Evolutionary conservation across 768 basidiomycete genomes (phyloP).

Genomic region (Asterophora parasitica): DNA sequence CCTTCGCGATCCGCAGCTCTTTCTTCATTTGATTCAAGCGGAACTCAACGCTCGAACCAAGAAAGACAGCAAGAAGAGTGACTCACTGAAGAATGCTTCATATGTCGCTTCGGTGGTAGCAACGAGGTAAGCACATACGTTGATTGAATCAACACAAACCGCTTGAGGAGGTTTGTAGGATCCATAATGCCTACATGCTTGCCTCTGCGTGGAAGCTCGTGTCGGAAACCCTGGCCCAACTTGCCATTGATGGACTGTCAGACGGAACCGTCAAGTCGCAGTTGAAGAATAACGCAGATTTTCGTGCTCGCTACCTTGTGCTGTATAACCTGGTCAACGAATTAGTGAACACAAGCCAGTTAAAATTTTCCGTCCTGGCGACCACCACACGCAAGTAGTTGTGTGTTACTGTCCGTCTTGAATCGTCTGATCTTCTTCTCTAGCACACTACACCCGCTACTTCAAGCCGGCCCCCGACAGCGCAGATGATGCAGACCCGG

Average conservation of each 20-base stretch:
- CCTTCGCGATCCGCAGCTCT: constrained; percentile 62
- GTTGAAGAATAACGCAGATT: constrained; percentile 43
- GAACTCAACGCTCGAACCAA: constrained; percentile 53
- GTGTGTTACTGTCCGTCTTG: constrained; percentile 1
- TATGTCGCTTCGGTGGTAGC: constrained; percentile 54
- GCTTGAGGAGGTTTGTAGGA: constrained; percentile 34
- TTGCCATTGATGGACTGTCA: constrained; percentile 50
- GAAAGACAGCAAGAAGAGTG: constrained; percentile 23
- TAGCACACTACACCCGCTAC: constrained; percentile 70
- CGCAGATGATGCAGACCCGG: constrained; percentile 38
- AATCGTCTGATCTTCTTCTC: constrained; percentile 1
- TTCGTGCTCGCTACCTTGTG: constrained; percentile 58
- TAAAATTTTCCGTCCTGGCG: constrained; percentile 63
- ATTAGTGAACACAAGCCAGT: constrained; percentile 58
- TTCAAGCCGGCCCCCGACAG: constrained; percentile 44
- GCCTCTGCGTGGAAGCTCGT: constrained; percentile 82
- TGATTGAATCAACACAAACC: background rate
- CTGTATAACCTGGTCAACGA: constrained; percentile 59
- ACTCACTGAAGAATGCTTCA: constrained; percentile 36
- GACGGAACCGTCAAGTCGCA: constrained; percentile 49
- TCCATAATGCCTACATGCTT: constrained; percentile 79
- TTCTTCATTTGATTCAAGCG: constrained; percentile 48
- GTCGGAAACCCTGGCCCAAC: constrained; percentile 47
- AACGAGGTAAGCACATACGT: constrained; percentile 40
- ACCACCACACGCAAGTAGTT: constrained; percentile 58